Evolutionary conservation across 148 eudicot genomes (phyloP), one percentile per base, ranked within the genome.

Genomic region (Rhododendron kiyosumense): DNA sequence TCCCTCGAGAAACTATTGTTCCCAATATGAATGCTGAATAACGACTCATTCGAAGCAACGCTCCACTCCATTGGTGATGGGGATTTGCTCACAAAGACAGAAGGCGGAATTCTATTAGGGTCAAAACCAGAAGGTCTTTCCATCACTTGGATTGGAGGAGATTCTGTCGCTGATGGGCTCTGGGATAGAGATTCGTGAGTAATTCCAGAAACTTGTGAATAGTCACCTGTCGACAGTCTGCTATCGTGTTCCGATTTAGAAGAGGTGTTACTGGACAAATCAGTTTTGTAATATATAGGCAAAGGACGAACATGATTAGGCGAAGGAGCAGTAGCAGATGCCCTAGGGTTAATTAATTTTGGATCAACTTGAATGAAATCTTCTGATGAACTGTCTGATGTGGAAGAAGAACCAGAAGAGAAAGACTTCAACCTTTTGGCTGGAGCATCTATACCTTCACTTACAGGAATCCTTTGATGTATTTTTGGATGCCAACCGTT

Each of bases 141-240:
- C 84, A 82, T 82, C 32, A 82, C 76, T 65, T 82, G 84, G 52
- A 63, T 41, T 24, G 75, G 84, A 41, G 84, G 84, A 54, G 83
- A 81, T 81, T 81, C 83, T 81, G 71, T 81, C 69, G 51, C 12
- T 28, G 82, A 79, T 79, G 83, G 12, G 65, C 65, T 51, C 34
- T 51, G 43, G 11, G 65, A 26, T 54, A 9, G 69, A 81, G 83
- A 81, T 81, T 57, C 83, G 1, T 34, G 71, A 41, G 83, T 81
- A 63, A 81, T 38, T 32, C n/a, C 46, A 20, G 83, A 81, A 34
- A n/a, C 83, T 57, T 81, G 83, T 34, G 46, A 81, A 41, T 15
- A 54, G 17, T 38, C 43, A 54, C 69, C 24, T 81, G 67, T 28
- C 1, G 43, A 52, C 45, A 36, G 61, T 81, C 67, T 38, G 24